These are phyloP conservation scores for Xylariaceae sp. DNA, from an alignment of 2,329 filamentous ascomycete species.

Conservation along the genomic window DNA sequence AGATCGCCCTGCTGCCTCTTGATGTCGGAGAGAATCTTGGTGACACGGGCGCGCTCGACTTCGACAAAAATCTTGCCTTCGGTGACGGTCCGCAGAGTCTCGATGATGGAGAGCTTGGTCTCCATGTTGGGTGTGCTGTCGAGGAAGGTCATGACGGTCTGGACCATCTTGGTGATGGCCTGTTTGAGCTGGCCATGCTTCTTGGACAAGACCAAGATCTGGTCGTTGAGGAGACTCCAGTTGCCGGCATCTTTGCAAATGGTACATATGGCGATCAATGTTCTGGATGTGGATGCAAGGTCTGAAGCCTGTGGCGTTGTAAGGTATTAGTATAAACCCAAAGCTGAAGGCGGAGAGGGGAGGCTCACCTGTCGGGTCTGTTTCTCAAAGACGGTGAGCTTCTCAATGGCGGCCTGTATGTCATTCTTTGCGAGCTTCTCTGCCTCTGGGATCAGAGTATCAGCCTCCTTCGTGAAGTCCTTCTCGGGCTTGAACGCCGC, in stretches of 20 bases:
- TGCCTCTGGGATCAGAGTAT: slow-evolving; percentile 85
- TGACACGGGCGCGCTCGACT: slow-evolving; percentile 93
- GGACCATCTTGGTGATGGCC: slow-evolving; percentile 98
- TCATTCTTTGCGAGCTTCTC: slow-evolving; percentile 85
- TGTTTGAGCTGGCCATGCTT: slow-evolving; percentile 99
- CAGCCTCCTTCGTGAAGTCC: slow-evolving; percentile 96
- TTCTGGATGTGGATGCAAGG: slow-evolving; percentile 86
- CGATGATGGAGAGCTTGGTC: slow-evolving; percentile 88
- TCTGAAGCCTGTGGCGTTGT: slow-evolving; percentile 69
- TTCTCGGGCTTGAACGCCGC: slow-evolving; percentile 88
- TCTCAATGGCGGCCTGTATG: slow-evolving; percentile 84
- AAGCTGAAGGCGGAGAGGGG: slow-evolving; percentile 10
- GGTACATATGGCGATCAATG: slow-evolving; percentile 84
- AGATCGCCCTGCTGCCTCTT: slow-evolving; percentile 94
- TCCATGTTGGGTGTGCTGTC: slow-evolving; percentile 80
- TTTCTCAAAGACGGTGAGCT: slow-evolving; percentile 88
- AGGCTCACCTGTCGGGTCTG: slow-evolving; percentile 81
- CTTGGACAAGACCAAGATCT: slow-evolving; percentile 93
- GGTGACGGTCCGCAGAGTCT: slow-evolving; percentile 91
- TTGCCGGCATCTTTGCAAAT: slow-evolving; percentile 90
- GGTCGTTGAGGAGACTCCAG: slow-evolving; percentile 94
- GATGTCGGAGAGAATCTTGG: slow-evolving; percentile 92
- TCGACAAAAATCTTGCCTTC: slow-evolving; percentile 99
- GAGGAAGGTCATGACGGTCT: slow-evolving; percentile 89
- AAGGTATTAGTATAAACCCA: slow-evolving; percentile 21